Percentiles rank a stretch among this genome's conserved stretches.
Conservation (phyloP, 1,284 basidiomycete species). For the Ceraceosorus guamensis region DNA sequence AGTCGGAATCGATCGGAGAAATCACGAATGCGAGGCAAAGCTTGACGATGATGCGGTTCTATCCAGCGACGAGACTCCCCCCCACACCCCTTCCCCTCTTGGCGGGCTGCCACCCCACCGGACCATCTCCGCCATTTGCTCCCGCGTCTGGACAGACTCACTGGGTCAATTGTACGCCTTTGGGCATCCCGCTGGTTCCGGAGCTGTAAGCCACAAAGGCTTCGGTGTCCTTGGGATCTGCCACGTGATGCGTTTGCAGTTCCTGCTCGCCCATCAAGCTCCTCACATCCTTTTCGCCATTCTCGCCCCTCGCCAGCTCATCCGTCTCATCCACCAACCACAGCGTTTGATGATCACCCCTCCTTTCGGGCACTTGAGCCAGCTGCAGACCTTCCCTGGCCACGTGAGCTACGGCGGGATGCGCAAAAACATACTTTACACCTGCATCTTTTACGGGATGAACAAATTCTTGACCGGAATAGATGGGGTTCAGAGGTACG, state of each 20-base stretch:
- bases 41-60: no score
- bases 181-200: slow-evolving; percentile 45
- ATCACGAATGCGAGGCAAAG: no score
- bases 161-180: slow-evolving; percentile 44
- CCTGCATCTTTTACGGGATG: slow-evolving; percentile 37
- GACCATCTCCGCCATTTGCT: no score
- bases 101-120: no score
- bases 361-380: slow-evolving; percentile 8
- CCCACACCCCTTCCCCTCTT: no score
- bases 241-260: slow-evolving; percentile 25
- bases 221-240: slow-evolving; percentile 18
- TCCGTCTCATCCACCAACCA: slow-evolving; percentile 44
- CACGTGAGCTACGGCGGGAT: slow-evolving; percentile 21
- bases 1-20: no score
- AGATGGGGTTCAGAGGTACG: slow-evolving; percentile 38
- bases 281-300: slow-evolving; percentile 29
- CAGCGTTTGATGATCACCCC: slow-evolving; percentile 15
- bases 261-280: slow-evolving; percentile 16
- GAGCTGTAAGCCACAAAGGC: slow-evolving; percentile 40
- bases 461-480: slow-evolving; percentile 38
- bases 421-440: slow-evolving; percentile 29
- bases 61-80: no score
- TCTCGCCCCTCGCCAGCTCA: slow-evolving; percentile 15
- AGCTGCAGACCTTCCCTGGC: slow-evolving; percentile 27
- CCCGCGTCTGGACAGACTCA: not conserved